These are phyloP conservation scores for Nakaseomyces kungkrabaensis DNA, from an alignment of 1,139 yeast genomes.

Conservation along the genomic window DNA sequence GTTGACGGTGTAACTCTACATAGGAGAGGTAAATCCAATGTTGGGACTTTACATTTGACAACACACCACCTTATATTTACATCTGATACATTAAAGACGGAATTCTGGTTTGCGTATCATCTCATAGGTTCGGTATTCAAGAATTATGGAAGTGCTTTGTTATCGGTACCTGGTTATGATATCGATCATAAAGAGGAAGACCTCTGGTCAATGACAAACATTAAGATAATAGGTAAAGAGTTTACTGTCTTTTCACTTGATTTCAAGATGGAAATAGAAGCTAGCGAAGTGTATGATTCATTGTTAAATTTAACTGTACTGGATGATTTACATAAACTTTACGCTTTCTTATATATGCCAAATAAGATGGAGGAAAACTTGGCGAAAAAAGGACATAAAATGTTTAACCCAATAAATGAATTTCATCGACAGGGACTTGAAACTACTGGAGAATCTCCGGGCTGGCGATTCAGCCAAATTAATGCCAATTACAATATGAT, in stretches of 20 bases:
- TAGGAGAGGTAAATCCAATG: conserved; percentile 54
- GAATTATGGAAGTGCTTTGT: conserved; percentile 34
- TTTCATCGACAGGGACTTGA: conserved; percentile 54
- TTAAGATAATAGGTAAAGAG: conserved; percentile 74
- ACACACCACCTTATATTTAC: conserved; percentile 81
- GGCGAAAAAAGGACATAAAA: conserved; percentile 53
- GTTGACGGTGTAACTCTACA: conserved; percentile 61
- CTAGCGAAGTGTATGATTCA: conserved; percentile 64
- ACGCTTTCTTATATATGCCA: conserved; percentile 63
- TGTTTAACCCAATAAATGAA: conserved; percentile 56
- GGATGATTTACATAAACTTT: conserved; percentile 45
- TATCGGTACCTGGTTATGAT: conserved; percentile 12
- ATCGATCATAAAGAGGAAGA: conserved; percentile 26
- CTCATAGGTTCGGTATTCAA: conserved; percentile 61
- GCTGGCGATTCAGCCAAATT: conserved; percentile 64
- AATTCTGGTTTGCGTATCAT: conserved; percentile 91
- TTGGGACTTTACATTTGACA: conserved; percentile 69
- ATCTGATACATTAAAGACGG: conserved; percentile 38
- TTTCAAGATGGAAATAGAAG: conserved; percentile 48
- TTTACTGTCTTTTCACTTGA: conserved; percentile 79
- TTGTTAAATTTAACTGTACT: conserved; percentile 57
- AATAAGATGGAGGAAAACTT: conserved; percentile 42
- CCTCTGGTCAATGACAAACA: conserved; percentile 41
- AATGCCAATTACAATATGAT: conserved; percentile 62
- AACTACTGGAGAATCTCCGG: conserved; percentile 16